A percentile compares a stretch with the other conserved stretches of the same genome.
Evolutionary conservation across 345 rosid genomes (phyloP).

Genomic region (Rhizophora mangle): DNA sequence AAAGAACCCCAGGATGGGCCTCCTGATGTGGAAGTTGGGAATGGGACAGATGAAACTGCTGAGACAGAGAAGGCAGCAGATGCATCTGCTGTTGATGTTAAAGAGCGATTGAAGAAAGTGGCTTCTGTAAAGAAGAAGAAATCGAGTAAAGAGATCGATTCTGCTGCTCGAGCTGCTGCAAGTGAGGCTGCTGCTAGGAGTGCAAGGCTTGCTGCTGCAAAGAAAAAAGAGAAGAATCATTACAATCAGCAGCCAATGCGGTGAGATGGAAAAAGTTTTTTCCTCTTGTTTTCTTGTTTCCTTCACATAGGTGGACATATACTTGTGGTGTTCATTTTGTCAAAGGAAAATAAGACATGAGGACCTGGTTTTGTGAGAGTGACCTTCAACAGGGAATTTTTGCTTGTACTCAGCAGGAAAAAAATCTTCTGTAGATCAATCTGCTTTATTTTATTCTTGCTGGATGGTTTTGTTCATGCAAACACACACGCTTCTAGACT

Average conservation of each 20-base stretch:
- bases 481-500: too few relatives aligned
- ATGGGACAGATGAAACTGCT: conserved; percentile 33
- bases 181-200: conserved; percentile 69
- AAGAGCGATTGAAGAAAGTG: conserved; percentile 57
- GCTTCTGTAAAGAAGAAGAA: conserved; percentile 59
- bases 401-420: conserved; percentile 1
- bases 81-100: conserved; percentile 44
- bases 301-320: neutral
- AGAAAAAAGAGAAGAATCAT: conserved; percentile 74
- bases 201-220: conserved; percentile 71
- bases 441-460: neutral
- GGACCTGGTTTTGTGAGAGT: neutral
- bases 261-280: conserved; percentile 8
- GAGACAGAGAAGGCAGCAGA: conserved; percentile 36
- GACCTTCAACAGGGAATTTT: neutral
- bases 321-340: neutral
- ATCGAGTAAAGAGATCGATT: conserved; percentile 56
- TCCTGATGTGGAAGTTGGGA: conserved; percentile 14
- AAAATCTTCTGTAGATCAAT: neutral
- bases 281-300: neutral
- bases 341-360: neutral
- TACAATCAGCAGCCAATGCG: conserved; percentile 76
- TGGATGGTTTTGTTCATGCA: conserved; percentile 1
- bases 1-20: conserved; percentile 46
- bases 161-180: conserved; percentile 65